Evolutionary conservation across 1,284 basidiomycete species (phyloP).

Genomic region (Trichosporon ovoides): DNA sequence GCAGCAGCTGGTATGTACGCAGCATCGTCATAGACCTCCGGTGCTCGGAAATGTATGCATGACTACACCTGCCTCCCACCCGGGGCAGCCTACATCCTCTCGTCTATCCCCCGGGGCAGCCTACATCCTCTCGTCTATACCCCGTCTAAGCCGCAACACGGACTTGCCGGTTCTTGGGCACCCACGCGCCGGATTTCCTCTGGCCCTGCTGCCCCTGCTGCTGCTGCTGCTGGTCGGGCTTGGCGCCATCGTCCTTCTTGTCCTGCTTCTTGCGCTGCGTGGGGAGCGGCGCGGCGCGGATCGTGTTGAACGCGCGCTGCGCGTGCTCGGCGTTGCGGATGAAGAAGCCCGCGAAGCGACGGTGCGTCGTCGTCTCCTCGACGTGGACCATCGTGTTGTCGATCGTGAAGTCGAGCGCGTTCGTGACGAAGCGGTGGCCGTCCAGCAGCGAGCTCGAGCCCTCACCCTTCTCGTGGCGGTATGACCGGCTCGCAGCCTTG

Average conservation of each 20-base stretch:
- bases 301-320: conserved; percentile 72
- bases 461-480: conserved; percentile 60
- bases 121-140: conserved; percentile 1
- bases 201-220: conserved; percentile 1
- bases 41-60: conserved; percentile 4
- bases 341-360: conserved; percentile 94
- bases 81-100: conserved; percentile 1
- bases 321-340: conserved; percentile 89
- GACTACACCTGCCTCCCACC: not conserved
- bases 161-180: conserved; percentile 28
- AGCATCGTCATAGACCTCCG: not conserved
- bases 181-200: conserved; percentile 24
- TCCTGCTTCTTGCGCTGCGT: conserved; percentile 30
- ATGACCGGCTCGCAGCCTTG: conserved; percentile 64
- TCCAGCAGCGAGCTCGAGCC: conserved; percentile 63
- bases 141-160: conserved; percentile 25
- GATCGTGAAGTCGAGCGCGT: conserved; percentile 92
- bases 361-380: conserved; percentile 83
- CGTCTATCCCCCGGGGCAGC: not conserved
- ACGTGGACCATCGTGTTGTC: conserved; percentile 92
- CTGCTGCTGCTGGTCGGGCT: not conserved
- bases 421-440: conserved; percentile 80
- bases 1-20: not conserved
- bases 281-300: conserved; percentile 65
- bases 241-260: conserved; percentile 13